Conservation (phyloP, 2,329 filamentous ascomycete genomes). For the Diaporthe longicolla region DNA sequence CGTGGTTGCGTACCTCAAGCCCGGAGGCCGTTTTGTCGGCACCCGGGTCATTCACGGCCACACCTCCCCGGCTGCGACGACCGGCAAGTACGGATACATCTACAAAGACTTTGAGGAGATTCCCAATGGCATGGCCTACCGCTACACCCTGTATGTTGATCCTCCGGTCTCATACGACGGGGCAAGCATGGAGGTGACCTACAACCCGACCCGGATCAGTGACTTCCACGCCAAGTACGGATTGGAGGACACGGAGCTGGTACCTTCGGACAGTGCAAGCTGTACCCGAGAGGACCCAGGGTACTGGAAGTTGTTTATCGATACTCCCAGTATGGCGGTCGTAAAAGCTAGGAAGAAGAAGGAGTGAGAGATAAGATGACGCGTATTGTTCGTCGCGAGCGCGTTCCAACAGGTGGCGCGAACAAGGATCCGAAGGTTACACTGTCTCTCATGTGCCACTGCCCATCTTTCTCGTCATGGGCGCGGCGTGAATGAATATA, state of each 20-base stretch:
- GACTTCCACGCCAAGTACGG: conserved; percentile 35
- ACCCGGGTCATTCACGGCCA: conserved; percentile 39
- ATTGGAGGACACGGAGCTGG: conserved; percentile 34
- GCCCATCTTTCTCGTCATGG: too few relatives aligned
- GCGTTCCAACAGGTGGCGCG: not conserved
- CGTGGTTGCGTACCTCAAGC: conserved; percentile 42
- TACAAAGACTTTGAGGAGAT: conserved; percentile 40
- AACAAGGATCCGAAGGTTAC: too few relatives aligned
- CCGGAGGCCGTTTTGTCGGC: conserved; percentile 45
- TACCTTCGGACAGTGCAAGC: conserved; percentile 18
- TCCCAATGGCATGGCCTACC: conserved; percentile 36
- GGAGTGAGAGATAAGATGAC: not conserved
- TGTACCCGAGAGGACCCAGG: conserved; percentile 33
- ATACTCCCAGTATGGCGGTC: conserved; percentile 34
- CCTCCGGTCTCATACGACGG: conserved; percentile 35
- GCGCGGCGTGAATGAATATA: too few relatives aligned
- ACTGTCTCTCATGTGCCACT: too few relatives aligned
- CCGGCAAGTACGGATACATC: conserved; percentile 33
- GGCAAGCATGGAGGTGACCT: conserved; percentile 39
- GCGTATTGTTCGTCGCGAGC: not conserved
- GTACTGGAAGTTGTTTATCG: conserved; percentile 36
- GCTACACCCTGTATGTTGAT: conserved; percentile 29
- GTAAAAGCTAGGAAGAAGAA: conserved; percentile 36
- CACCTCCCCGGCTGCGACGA: conserved; percentile 15
- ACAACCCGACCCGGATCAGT: conserved; percentile 33